Conservation (phyloP, 768 basidiomycete genomes). For the Serendipita vermifera region DNA sequence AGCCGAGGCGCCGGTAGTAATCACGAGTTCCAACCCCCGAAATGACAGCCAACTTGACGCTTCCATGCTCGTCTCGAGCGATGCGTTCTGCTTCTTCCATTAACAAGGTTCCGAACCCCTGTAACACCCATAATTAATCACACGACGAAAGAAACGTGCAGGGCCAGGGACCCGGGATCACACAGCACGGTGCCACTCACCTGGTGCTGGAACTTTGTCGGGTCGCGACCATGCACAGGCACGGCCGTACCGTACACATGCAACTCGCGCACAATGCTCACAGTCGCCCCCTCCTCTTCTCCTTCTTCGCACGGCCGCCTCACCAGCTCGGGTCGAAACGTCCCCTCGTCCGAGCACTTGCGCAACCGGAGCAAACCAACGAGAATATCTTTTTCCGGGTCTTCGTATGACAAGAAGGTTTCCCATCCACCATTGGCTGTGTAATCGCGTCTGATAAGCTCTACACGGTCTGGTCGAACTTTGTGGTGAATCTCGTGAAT, state of each 20-base stretch:
- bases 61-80: constrained; percentile 92
- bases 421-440: constrained; percentile 98
- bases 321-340: constrained; percentile 87
- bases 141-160: constrained; percentile 9
- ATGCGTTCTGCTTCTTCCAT: constrained; percentile 99
- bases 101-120: constrained; percentile 91
- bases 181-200: constrained; percentile 24
- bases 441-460: constrained; percentile 91
- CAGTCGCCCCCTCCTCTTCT: constrained; percentile 59
- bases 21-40: constrained; percentile 95
- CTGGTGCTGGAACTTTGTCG: constrained; percentile 96
- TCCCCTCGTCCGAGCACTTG: constrained; percentile 94
- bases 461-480: constrained; percentile 88
- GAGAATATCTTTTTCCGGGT: constrained; percentile 92
- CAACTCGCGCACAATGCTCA: constrained; percentile 87
- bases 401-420: constrained; percentile 97
- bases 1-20: constrained; percentile 90
- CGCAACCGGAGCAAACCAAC: constrained; percentile 83
- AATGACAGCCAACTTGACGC: constrained; percentile 92
- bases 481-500: constrained; percentile 99
- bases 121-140: constrained; percentile 18
- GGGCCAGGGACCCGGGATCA: neutral
- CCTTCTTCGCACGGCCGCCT: constrained; percentile 24
- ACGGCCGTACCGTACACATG: constrained; percentile 98
- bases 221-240: constrained; percentile 92